These are phyloP conservation scores for Salix suchowensis DNA, from an alignment of 345 rosid genomes.

Conservation along the genomic window DNA sequence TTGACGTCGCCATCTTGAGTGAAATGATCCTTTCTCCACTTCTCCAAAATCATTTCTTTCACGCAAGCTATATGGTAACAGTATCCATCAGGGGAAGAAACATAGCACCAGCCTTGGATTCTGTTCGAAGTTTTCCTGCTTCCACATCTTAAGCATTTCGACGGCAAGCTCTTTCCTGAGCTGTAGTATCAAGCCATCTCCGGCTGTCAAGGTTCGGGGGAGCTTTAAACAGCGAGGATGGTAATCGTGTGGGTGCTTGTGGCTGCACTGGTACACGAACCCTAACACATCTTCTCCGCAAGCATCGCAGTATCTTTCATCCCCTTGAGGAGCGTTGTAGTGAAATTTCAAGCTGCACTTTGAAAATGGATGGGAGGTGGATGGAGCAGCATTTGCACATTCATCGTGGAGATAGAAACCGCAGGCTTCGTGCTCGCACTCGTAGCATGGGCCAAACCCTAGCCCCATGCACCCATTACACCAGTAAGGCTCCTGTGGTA, in stretches of 20 bases:
- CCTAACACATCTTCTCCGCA: slow-evolving; percentile 9
- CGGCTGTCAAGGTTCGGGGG: neutral
- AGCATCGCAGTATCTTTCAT: slow-evolving; percentile 5
- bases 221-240: slow-evolving; percentile 7
- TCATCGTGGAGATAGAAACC: slow-evolving; percentile 1
- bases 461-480: slow-evolving; percentile 4
- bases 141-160: neutral
- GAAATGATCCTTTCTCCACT: neutral
- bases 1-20: neutral
- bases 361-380: neutral
- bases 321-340: neutral
- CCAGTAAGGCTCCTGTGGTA: neutral
- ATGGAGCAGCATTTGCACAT: neutral
- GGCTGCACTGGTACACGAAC: slow-evolving; percentile 6
- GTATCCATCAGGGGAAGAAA: neutral
- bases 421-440: slow-evolving; percentile 8
- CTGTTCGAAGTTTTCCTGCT: neutral
- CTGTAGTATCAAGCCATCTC: neutral
- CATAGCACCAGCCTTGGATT: slow-evolving; percentile 9
- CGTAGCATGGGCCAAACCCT: neutral
- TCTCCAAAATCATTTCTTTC: neutral
- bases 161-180: neutral
- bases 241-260: neutral
- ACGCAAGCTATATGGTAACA: slow-evolving; percentile 14
- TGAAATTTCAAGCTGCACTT: slow-evolving; percentile 5